A percentile compares a stretch with the other conserved stretches of the same genome.
These are phyloP conservation scores for Heteromeles arbutifolia DNA, from an alignment of 306 rosid species.

Conservation along the genomic window DNA sequence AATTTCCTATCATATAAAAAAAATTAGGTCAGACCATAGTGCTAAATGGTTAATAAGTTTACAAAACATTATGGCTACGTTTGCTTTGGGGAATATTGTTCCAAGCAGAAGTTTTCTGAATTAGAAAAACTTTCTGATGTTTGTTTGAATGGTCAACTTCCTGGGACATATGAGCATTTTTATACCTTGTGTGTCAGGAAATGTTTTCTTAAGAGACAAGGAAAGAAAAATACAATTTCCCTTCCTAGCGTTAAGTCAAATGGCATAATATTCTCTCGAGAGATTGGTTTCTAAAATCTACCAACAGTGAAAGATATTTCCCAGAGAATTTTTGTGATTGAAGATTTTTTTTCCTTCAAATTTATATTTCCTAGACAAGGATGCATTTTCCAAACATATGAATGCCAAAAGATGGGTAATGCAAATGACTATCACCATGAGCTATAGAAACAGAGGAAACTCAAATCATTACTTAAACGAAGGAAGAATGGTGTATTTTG, in stretches of 20 bases:
- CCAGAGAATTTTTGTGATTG: background rate
- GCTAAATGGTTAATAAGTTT: background rate
- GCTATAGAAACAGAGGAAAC: background rate
- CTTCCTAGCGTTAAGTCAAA: background rate
- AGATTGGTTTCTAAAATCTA: background rate
- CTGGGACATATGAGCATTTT: background rate
- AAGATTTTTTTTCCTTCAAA: background rate
- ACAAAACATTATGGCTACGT: background rate
- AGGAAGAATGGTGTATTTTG: background rate
- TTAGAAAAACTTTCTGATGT: background rate
- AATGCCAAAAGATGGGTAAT: background rate
- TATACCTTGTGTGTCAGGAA: background rate
- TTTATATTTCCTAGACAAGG: background rate
- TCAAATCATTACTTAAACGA: background rate
- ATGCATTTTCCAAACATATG: background rate
- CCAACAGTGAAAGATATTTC: background rate
- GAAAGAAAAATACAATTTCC: background rate
- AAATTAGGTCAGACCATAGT: background rate
- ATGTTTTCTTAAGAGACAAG: background rate
- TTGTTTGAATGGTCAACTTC: background rate
- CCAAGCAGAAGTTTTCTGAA: background rate
- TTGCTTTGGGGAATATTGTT: background rate
- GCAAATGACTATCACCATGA: background rate
- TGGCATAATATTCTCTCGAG: background rate
- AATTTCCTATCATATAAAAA: constrained; percentile 52